Percentiles rank a stretch among this genome's conserved stretches.
Conservation (phyloP, 768 basidiomycete species). For the Chalciporus piperatus region DNA sequence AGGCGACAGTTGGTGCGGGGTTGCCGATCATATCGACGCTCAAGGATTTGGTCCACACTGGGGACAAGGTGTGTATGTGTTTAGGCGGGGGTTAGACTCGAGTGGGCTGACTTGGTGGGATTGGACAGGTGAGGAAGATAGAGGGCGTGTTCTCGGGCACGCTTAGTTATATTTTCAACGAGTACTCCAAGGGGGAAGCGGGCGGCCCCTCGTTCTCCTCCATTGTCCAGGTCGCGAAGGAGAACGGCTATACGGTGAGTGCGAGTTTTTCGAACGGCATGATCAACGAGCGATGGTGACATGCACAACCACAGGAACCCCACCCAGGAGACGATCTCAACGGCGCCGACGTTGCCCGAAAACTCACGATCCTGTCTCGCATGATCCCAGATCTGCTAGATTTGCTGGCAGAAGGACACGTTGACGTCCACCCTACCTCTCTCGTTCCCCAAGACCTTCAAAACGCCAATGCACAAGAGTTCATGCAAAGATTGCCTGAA, state of each 20-base stretch:
- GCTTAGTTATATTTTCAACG: constrained; percentile 98
- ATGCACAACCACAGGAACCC: constrained; percentile 80
- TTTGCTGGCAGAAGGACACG: constrained; percentile 71
- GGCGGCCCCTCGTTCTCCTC: constrained; percentile 81
- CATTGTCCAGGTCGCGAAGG: constrained; percentile 83
- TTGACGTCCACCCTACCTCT: constrained; percentile 76
- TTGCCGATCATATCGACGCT: constrained; percentile 89
- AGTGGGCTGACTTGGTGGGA: not conserved
- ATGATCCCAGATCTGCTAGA: constrained; percentile 54
- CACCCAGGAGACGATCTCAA: constrained; percentile 97
- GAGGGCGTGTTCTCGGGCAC: constrained; percentile 99
- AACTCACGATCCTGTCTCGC: constrained; percentile 92
- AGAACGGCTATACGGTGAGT: constrained; percentile 90
- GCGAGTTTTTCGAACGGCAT: not conserved
- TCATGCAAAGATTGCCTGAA: constrained; percentile 73
- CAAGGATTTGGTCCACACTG: constrained; percentile 88
- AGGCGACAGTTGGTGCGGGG: constrained; percentile 95
- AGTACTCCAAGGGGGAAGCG: constrained; percentile 72
- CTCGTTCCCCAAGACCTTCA: constrained; percentile 80
- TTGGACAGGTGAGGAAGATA: constrained; percentile 70
- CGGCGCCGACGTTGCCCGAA: constrained; percentile 95
- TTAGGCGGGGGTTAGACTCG: not conserved
- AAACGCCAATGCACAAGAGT: constrained; percentile 76
- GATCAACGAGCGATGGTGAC: not conserved
- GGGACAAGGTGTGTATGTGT: constrained; percentile 80